phyloP scores from a whole-genome alignment of 495 filamentous ascomycete genomes.

The Amphirosellinia nigrospora region DNA sequence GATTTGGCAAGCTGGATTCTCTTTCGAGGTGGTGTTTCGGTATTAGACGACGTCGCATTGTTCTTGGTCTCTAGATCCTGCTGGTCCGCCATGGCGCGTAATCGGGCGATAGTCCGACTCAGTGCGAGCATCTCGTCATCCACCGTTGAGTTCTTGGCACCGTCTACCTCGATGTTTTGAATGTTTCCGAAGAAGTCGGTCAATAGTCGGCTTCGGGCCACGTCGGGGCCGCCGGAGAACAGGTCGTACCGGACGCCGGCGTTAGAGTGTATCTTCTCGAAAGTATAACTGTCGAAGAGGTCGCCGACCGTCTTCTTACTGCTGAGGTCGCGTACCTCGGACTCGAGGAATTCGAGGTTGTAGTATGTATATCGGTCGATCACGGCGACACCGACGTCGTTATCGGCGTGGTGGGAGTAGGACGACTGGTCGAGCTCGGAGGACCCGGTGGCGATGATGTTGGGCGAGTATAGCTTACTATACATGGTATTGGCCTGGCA shows the following conservation, averaged over 20 bases:
- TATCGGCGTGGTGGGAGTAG: slow-evolving; percentile 97
- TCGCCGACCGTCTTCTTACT: slow-evolving; percentile 89
- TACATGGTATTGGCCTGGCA: slow-evolving; percentile 99
- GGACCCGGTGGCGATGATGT: slow-evolving; percentile 94
- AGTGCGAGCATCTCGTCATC: slow-evolving; percentile 75
- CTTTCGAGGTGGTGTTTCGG: slow-evolving; percentile 42
- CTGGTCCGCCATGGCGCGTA: slow-evolving; percentile 59
- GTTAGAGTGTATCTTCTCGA: slow-evolving; percentile 88
- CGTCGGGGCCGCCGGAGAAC: slow-evolving; percentile 79
- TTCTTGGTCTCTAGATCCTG: slow-evolving; percentile 46
- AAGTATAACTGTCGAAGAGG: slow-evolving; percentile 94
- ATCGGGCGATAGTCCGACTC: slow-evolving; percentile 64
- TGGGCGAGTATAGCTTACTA: slow-evolving; percentile 94
- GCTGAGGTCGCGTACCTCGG: slow-evolving; percentile 79
- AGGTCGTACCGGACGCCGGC: slow-evolving; percentile 95
- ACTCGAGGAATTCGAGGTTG: slow-evolving; percentile 95
- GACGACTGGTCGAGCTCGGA: slow-evolving; percentile 92
- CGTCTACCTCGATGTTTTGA: slow-evolving; percentile 91
- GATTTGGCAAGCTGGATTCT: slow-evolving; percentile 62
- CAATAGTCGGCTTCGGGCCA: slow-evolving; percentile 73
- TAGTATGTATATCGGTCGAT: slow-evolving; percentile 99
- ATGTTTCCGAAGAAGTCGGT: slow-evolving; percentile 99
- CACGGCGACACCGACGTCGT: slow-evolving; percentile 95
- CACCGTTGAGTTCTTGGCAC: slow-evolving; percentile 59
- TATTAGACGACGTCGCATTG: slow-evolving; percentile 45